Evolutionary conservation across 148 eudicot genomes (phyloP).

Genomic region (Dysphania ambrosioides): DNA sequence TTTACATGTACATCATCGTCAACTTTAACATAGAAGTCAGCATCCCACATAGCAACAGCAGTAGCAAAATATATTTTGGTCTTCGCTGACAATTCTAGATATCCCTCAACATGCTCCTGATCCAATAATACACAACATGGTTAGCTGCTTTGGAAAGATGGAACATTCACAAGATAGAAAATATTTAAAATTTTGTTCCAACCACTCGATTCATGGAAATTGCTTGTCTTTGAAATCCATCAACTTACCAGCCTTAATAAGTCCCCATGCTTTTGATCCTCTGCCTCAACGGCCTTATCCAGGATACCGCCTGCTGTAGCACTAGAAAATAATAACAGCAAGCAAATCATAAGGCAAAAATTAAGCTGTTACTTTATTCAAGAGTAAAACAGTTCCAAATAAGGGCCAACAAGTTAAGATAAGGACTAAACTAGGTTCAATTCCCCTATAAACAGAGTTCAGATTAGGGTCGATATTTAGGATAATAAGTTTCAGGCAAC

Average conservation of each 20-base stretch:
- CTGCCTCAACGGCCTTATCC: constrained; percentile 84
- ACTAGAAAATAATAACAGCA: constrained; percentile 38
- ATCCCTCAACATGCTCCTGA: constrained; percentile 84
- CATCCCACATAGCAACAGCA: constrained; percentile 80
- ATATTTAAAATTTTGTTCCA: too few species aligned
- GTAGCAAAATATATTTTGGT: constrained; percentile 74
- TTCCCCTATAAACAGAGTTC: background rate
- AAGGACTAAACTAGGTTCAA: background rate
- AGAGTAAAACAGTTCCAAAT: too few species aligned
- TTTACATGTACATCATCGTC: constrained; percentile 90
- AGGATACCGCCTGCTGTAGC: constrained; percentile 83
- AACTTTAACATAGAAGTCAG: constrained; percentile 80
- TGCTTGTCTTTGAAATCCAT: background rate
- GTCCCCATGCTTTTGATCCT: constrained; percentile 82
- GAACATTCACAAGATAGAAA: constrained; percentile 2
- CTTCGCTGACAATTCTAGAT: constrained; percentile 81
- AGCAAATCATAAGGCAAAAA: constrained; percentile 6
- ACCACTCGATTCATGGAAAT: background rate
- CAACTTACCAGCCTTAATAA: constrained; percentile 66
- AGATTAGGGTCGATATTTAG: background rate
- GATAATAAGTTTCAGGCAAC: background rate
- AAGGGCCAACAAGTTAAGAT: too few species aligned
- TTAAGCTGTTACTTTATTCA: background rate
- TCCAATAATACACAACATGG: constrained; percentile 14
- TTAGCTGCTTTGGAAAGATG: constrained; percentile 9